Evolutionary conservation across 176 grass and related monocot species (phyloP).

Genomic region (Ampelocalamus luodianensis): DNA sequence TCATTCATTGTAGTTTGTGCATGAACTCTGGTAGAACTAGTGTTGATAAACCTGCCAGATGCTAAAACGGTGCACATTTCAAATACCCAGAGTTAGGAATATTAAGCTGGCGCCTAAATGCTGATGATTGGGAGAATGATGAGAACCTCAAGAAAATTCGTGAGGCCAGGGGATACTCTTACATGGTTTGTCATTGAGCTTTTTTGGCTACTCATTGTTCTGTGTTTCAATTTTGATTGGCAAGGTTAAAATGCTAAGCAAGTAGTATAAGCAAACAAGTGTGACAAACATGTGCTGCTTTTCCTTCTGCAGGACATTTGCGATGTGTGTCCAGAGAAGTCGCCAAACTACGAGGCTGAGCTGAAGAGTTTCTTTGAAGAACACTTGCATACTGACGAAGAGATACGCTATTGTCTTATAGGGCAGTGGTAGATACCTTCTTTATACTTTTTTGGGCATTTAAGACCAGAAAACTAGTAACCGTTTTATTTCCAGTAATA

Average conservation of each 20-base stretch:
- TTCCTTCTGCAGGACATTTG: constrained; percentile 77
- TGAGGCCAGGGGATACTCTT: constrained; percentile 89
- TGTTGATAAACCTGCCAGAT: constrained; percentile 9
- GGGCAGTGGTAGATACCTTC: constrained; percentile 73
- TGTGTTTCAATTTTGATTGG: not conserved
- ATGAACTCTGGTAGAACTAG: not conserved
- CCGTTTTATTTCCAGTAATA: not conserved
- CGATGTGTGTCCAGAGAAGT: constrained; percentile 81
- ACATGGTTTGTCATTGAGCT: constrained; percentile 56
- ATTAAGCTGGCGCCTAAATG: constrained; percentile 76
- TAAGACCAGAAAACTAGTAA: not conserved
- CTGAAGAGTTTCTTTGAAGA: constrained; percentile 92
- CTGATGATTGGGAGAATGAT: constrained; percentile 85
- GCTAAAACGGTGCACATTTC: constrained; percentile 3
- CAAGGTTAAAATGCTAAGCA: constrained; percentile 14
- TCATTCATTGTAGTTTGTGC: not conserved
- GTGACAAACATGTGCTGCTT: constrained; percentile 13
- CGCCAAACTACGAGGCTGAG: constrained; percentile 85
- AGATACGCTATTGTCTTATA: constrained; percentile 94
- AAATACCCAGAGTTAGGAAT: constrained; percentile 70
- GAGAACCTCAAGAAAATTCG: constrained; percentile 91
- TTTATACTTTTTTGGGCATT: constrained; percentile 15
- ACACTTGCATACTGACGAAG: constrained; percentile 93
- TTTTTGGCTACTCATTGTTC: constrained; percentile 17
- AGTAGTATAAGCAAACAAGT: not conserved